Evolutionary conservation across 768 basidiomycete genomes (phyloP), one percentile per base, ranked within the genome.

Genomic region (Amanita exitialis): DNA sequence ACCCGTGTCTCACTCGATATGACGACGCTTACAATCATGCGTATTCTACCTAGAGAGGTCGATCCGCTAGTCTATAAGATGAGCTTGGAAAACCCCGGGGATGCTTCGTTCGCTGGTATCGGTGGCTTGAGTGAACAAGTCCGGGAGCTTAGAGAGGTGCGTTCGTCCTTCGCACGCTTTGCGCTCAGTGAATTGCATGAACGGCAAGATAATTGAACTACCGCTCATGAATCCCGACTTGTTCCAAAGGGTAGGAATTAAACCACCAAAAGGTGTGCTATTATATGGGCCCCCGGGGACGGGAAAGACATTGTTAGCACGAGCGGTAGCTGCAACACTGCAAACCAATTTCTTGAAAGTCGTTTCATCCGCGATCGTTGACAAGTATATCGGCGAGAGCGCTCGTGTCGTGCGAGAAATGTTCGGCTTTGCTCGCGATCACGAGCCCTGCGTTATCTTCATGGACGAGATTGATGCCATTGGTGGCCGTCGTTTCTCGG

Each of bases 401-500:
- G 96, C 96, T 16, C 80, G 96, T 47, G 81, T 98, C 7, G 85
- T 99, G 21, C 79, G 96, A 57, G 96, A 99, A 67, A 98, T 99
- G 96, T 99, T 99, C 61, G 93, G 90, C 21, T 99, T 97, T 66
- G 96, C 96, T 10, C 78, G 75, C 54, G 95, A 99, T 65, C 94
- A 99, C 63, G 96, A 98, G 66, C 96, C 96, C 41, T 98, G 92
- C 64, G 91, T 96, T 52, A 96, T 96, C 59, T 96, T 96, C 73
- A 96, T 97, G 93, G 94, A 92, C 62, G 90, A 92, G 68, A 92
- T 92, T 59, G 96, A 99, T 65, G 96, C 96, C 27, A 99, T 98
- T 55, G 96, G 96, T 59, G 95, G 96, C 27, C 73, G 76, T 51
- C 69, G 76, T 47, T 78, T 89, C 78, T 90, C 86, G 4, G 96